Conservation (phyloP, 2,329 filamentous ascomycete genomes). For the Arthroderma uncinatum region DNA sequence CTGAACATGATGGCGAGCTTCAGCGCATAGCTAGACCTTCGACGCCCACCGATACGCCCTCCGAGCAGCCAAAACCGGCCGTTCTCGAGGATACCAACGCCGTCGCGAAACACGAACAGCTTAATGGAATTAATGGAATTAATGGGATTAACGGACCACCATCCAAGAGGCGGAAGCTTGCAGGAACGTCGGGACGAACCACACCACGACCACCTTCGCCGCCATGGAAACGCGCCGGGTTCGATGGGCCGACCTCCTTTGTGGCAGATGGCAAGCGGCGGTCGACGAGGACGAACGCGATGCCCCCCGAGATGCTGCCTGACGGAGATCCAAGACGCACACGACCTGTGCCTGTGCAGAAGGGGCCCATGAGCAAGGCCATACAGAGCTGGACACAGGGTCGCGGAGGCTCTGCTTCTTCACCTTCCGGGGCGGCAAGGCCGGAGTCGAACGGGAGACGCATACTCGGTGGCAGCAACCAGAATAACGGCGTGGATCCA, state of each 20-base stretch:
- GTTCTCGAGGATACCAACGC: slow-evolving; percentile 13
- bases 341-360: slow-evolving; percentile 28
- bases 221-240: slow-evolving; percentile 80
- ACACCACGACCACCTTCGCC: slow-evolving; percentile 52
- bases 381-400: slow-evolving; percentile 17
- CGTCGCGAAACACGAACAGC: slow-evolving; percentile 1
- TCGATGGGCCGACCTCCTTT: slow-evolving; percentile 80
- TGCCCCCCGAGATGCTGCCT: slow-evolving; percentile 39
- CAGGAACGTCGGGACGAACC: slow-evolving; percentile 28
- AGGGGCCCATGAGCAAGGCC: slow-evolving; percentile 25
- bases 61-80: slow-evolving; percentile 2
- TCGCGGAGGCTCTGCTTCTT: slow-evolving; percentile 2
- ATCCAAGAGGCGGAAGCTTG: slow-evolving; percentile 37
- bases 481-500: slow-evolving; percentile 21
- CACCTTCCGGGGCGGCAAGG: slow-evolving; percentile 18
- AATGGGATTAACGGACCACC: slow-evolving; percentile 25
- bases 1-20: slow-evolving; percentile 19
- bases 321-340: slow-evolving; percentile 39
- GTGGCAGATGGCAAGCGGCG: slow-evolving; percentile 52
- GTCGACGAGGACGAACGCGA: slow-evolving; percentile 45
- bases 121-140: slow-evolving; percentile 1
- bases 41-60: slow-evolving; percentile 1
- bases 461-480: slow-evolving; percentile 21
- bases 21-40: slow-evolving; percentile 12
- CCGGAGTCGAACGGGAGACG: slow-evolving; percentile 24